A percentile compares a stretch with the other conserved stretches of the same genome.
Conservation (phyloP, 2,329 filamentous ascomycete species). For the Xylariaceae sp. region DNA sequence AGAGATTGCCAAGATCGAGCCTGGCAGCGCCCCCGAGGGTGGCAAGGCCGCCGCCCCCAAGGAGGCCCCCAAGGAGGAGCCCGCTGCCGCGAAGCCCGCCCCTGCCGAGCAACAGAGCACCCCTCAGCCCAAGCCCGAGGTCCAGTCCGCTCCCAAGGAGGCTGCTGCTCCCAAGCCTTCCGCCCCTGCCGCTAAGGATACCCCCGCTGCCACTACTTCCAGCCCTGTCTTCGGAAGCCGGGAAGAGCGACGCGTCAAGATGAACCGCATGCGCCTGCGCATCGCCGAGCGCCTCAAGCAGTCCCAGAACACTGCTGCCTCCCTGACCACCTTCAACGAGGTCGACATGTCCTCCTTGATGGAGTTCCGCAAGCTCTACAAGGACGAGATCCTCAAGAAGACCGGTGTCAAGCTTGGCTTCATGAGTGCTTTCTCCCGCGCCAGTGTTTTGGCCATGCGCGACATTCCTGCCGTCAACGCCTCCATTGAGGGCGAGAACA, state of each 20-base stretch:
- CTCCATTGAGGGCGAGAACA: slow-evolving; percentile 91
- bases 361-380: slow-evolving; percentile 96
- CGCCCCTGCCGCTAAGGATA: slow-evolving; percentile 39
- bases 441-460: slow-evolving; percentile 85
- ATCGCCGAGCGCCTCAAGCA: slow-evolving; percentile 98
- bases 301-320: slow-evolving; percentile 96
- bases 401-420: slow-evolving; percentile 98
- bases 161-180: slow-evolving; percentile 33
- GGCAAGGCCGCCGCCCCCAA: slow-evolving; percentile 53
- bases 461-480: slow-evolving; percentile 94
- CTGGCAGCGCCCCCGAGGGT: slow-evolving; percentile 60
- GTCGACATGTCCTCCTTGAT: slow-evolving; percentile 98
- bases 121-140: slow-evolving; percentile 36
- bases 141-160: slow-evolving; percentile 40
- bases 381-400: slow-evolving; percentile 93
- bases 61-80: slow-evolving; percentile 46
- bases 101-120: slow-evolving; percentile 36
- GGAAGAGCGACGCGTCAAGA: slow-evolving; percentile 92
- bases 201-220: slow-evolving; percentile 32
- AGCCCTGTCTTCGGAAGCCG: slow-evolving; percentile 59
- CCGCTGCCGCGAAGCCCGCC: slow-evolving; percentile 36
- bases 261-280: slow-evolving; percentile 98
- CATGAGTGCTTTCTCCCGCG: slow-evolving; percentile 95
- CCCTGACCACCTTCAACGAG: slow-evolving; percentile 97
- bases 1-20: slow-evolving; percentile 79